Evolutionary conservation across 164 flowering plant species (phyloP).

Genomic region (Houttuynia cordata): DNA sequence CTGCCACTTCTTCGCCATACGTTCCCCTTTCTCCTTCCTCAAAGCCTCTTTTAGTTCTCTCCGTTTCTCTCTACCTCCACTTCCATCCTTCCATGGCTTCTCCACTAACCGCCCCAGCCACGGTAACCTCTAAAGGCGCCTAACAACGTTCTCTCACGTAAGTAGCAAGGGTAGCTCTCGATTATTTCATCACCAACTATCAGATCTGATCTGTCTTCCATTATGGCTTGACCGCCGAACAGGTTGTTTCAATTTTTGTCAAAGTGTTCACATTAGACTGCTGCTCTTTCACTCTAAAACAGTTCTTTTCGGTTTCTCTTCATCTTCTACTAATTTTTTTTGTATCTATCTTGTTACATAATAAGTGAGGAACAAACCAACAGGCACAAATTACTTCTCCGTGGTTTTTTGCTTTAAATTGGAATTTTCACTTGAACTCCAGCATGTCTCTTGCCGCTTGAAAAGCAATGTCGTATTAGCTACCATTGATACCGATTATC

Average conservation of each 20-base stretch:
- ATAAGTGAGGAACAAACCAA: too few species aligned
- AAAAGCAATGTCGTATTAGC: too few species aligned
- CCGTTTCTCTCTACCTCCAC: neutral
- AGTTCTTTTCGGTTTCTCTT: neutral
- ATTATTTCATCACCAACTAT: neutral
- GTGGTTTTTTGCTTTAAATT: too few species aligned
- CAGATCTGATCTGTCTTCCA: slow-evolving; percentile 5
- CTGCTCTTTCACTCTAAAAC: too few species aligned
- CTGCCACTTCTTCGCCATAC: slow-evolving; percentile 15
- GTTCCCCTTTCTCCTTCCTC: neutral
- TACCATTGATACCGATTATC: too few species aligned
- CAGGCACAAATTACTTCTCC: too few species aligned
- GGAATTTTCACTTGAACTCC: too few species aligned
- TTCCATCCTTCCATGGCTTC: neutral
- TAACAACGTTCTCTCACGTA: too few species aligned
- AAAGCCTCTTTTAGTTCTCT: neutral
- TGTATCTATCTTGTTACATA: neutral
- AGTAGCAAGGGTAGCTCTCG: neutral
- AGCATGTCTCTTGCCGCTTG: too few species aligned
- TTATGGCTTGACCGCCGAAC: slow-evolving; percentile 1
- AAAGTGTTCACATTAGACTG: neutral
- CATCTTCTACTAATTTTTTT: neutral
- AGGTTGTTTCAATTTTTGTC: neutral
- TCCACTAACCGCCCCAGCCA: neutral
- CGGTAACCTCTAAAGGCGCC: too few species aligned